These are phyloP conservation scores for Polysphondylium violaceum DNA, from an alignment of 78 protist species.

Conservation along the genomic window DNA sequence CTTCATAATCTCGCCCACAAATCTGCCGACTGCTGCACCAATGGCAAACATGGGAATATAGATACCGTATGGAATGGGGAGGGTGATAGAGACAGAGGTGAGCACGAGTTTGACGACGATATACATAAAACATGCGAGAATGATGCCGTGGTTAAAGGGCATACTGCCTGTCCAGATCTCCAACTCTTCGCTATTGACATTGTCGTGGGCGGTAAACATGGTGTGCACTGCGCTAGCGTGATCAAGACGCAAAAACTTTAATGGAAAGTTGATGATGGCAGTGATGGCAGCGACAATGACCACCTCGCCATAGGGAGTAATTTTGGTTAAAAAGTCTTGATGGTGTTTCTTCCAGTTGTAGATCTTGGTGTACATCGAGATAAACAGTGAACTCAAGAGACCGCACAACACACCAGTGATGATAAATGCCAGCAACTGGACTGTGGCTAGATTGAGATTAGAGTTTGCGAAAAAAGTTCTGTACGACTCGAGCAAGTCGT, in stretches of 20 bases:
- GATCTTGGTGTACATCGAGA: constrained; percentile 33
- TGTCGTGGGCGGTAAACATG: constrained; percentile 53
- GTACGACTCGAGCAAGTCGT: constrained; percentile 58
- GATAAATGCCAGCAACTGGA: constrained; percentile 56
- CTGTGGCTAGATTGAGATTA: constrained; percentile 47
- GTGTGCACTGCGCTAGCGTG: constrained; percentile 75
- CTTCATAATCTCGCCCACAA: constrained; percentile 81
- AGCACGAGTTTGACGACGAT: constrained; percentile 56
- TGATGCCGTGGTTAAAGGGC: constrained; percentile 48
- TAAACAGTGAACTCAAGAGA: constrained; percentile 34
- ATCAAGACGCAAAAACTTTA: constrained; percentile 60
- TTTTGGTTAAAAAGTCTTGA: constrained; percentile 35
- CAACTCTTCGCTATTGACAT: constrained; percentile 40
- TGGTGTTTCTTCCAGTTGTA: constrained; percentile 70
- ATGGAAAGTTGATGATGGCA: constrained; percentile 40
- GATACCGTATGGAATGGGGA: constrained; percentile 87
- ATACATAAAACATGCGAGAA: constrained; percentile 63
- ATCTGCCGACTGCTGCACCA: constrained; percentile 87
- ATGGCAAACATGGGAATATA: constrained; percentile 86
- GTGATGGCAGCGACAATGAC: constrained; percentile 52
- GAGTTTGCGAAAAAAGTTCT: constrained; percentile 15
- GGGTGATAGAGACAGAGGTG: constrained; percentile 62
- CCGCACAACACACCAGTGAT: constrained; percentile 57
- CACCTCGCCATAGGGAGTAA: constrained; percentile 76
- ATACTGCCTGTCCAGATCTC: constrained; percentile 56